phyloP scores from a whole-genome alignment of 139 green algal species.

The Chlorella ohadii region DNA sequence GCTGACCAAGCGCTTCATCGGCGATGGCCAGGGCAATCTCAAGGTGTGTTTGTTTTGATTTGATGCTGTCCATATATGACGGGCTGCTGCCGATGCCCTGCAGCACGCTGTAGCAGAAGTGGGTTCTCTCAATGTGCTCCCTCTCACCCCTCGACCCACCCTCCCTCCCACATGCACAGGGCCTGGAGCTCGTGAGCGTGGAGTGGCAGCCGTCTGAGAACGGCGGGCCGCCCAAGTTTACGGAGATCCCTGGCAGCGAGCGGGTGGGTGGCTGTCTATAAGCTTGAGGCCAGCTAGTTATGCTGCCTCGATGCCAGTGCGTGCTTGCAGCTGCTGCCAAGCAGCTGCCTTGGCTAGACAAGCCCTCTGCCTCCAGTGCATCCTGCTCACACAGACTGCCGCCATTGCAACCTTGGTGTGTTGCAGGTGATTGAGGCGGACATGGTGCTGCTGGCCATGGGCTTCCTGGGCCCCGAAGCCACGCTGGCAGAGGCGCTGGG shows the following conservation, averaged over 20 bases:
- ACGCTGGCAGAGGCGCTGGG: constrained; percentile 76
- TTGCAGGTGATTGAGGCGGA: constrained; percentile 80
- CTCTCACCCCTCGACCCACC: neutral
- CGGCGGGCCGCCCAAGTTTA: constrained; percentile 63
- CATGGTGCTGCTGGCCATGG: constrained; percentile 95
- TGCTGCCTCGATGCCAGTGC: no score
- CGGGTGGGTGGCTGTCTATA: constrained; percentile 58
- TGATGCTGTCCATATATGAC: no score
- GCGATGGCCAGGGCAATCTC: constrained; percentile 80
- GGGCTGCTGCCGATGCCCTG: no score
- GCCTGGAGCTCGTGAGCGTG: constrained; percentile 61
- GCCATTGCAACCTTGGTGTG: no score
- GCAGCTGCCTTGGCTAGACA: no score
- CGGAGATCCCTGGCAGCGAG: constrained; percentile 78
- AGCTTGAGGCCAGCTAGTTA: no score
- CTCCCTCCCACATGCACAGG: constrained; percentile 46
- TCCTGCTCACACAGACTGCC: no score
- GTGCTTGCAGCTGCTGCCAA: no score
- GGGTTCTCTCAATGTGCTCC: no score
- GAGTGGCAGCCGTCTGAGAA: constrained; percentile 44
- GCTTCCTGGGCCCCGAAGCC: constrained; percentile 95
- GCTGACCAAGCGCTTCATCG: constrained; percentile 95
- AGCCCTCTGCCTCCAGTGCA: no score
- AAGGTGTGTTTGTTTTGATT: constrained; percentile 27
- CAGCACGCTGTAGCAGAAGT: no score